Conservation (phyloP, 2,329 filamentous ascomycete species). For the Colletotrichum limetticola region DNA sequence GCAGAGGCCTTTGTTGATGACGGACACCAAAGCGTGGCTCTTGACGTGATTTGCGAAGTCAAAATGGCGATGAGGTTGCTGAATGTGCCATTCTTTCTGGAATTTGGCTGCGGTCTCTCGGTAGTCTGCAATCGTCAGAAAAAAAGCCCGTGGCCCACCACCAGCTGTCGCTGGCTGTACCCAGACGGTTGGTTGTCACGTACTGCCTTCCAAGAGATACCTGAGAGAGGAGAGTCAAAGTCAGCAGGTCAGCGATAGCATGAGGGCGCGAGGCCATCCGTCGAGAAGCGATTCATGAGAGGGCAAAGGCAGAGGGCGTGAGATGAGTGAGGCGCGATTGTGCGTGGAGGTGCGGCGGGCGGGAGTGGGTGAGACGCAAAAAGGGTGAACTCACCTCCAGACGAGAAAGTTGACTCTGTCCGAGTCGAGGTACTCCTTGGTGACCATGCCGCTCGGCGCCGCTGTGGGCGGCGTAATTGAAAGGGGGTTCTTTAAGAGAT, state of each 20-base stretch:
- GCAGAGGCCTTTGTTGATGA: slow-evolving; percentile 72
- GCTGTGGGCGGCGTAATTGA: slow-evolving; percentile 34
- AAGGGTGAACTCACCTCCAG: slow-evolving; percentile 69
- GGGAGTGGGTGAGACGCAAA: slow-evolving; percentile 36
- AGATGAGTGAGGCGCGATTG: slow-evolving; percentile 27
- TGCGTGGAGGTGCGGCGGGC: slow-evolving; percentile 15
- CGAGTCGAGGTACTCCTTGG: slow-evolving; percentile 74
- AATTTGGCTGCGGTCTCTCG: slow-evolving; percentile 75
- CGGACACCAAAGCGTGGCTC: slow-evolving; percentile 70
- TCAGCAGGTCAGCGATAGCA: slow-evolving; percentile 31
- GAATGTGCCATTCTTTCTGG: slow-evolving; percentile 75
- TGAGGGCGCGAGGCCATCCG: slow-evolving; percentile 18
- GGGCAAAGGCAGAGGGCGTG: background rate
- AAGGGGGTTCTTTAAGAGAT: background rate
- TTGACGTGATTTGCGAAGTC: slow-evolving; percentile 73
- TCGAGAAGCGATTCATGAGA: background rate
- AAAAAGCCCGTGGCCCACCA: slow-evolving; percentile 17
- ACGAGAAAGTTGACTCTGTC: slow-evolving; percentile 77
- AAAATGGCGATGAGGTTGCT: slow-evolving; percentile 70
- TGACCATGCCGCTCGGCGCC: slow-evolving; percentile 45
- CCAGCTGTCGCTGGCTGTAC: slow-evolving; percentile 32
- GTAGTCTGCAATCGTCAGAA: slow-evolving; percentile 62
- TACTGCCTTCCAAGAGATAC: slow-evolving; percentile 72
- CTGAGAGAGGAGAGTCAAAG: slow-evolving; percentile 45
- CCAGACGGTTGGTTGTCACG: slow-evolving; percentile 46